phyloP scores from a whole-genome alignment of 352 stramenopile species.

The Phytophthora constricta region DNA sequence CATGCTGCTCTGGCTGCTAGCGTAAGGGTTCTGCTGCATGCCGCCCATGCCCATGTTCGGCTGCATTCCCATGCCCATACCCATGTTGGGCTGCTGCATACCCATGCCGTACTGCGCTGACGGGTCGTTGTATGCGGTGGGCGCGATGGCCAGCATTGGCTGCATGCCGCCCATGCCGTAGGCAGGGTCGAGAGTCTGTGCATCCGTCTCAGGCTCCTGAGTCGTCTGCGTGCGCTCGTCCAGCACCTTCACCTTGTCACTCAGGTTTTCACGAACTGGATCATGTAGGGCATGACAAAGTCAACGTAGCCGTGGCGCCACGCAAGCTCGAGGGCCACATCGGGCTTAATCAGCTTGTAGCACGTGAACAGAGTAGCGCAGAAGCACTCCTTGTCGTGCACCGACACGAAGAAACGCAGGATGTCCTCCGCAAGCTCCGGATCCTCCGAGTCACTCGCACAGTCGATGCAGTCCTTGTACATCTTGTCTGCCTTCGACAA shows the following conservation, averaged over 20 bases:
- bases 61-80: conserved; percentile 63
- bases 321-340: conserved; percentile 98
- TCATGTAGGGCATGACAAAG: conserved; percentile 99
- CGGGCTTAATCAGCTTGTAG: conserved; percentile 98
- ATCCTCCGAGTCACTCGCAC: conserved; percentile 96
- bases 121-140: conserved; percentile 86
- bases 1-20: conserved; percentile 51
- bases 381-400: conserved; percentile 99
- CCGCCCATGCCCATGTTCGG: conserved; percentile 54
- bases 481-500: conserved; percentile 99
- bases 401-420: conserved; percentile 99
- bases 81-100: conserved; percentile 59
- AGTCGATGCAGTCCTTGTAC: conserved; percentile 99
- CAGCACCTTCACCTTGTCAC: conserved; percentile 94
- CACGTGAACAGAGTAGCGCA: conserved; percentile 98
- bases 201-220: conserved; percentile 72
- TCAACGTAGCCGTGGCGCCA: conserved; percentile 99
- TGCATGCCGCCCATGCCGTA: conserved; percentile 85
- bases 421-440: conserved; percentile 97
- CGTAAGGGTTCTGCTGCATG: conserved; percentile 64
- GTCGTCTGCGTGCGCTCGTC: conserved; percentile 90
- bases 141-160: conserved; percentile 82
- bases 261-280: conserved; percentile 99
- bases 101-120: conserved; percentile 62
- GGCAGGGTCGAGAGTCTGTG: conserved; percentile 58